phyloP scores from a whole-genome alignment of 2,329 filamentous ascomycete genomes.

The Aspergillus spinulosporus region DNA sequence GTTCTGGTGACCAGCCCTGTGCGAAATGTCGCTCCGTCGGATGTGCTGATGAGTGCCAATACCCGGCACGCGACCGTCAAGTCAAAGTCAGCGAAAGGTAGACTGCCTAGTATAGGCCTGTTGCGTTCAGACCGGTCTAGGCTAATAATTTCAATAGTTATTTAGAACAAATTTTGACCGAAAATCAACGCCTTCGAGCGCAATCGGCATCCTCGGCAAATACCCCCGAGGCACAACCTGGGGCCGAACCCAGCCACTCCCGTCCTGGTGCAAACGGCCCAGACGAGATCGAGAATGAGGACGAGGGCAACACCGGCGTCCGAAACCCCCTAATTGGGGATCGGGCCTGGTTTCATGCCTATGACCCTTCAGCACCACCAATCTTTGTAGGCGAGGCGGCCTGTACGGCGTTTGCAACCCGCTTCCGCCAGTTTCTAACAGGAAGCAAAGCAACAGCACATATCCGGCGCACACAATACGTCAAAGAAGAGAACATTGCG shows the following conservation, averaged over 20 bases:
- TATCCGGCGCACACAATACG: slow-evolving; percentile 38
- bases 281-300: slow-evolving; percentile 23
- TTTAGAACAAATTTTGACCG: slow-evolving; percentile 36
- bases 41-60: slow-evolving; percentile 41
- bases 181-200: slow-evolving; percentile 35
- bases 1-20: slow-evolving; percentile 48
- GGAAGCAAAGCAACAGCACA: slow-evolving; percentile 34
- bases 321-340: slow-evolving; percentile 39
- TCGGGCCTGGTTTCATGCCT: slow-evolving; percentile 39
- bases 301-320: slow-evolving; percentile 31
- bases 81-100: slow-evolving; percentile 43
- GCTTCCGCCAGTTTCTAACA: slow-evolving; percentile 39
- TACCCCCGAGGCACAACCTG: slow-evolving; percentile 25
- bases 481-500: slow-evolving; percentile 33
- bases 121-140: background rate
- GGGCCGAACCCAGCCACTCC: slow-evolving; percentile 19
- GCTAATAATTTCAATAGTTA: slow-evolving; percentile 25
- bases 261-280: slow-evolving; percentile 22
- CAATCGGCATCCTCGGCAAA: slow-evolving; percentile 31
- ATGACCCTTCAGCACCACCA: slow-evolving; percentile 38
- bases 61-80: slow-evolving; percentile 45
- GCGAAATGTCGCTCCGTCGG: slow-evolving; percentile 42
- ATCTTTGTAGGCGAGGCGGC: slow-evolving; percentile 43
- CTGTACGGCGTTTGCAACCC: slow-evolving; percentile 43
- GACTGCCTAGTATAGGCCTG: background rate